Conservation (phyloP, 371 early-diverging fungal genomes). For the Mortierella sp. region DNA sequence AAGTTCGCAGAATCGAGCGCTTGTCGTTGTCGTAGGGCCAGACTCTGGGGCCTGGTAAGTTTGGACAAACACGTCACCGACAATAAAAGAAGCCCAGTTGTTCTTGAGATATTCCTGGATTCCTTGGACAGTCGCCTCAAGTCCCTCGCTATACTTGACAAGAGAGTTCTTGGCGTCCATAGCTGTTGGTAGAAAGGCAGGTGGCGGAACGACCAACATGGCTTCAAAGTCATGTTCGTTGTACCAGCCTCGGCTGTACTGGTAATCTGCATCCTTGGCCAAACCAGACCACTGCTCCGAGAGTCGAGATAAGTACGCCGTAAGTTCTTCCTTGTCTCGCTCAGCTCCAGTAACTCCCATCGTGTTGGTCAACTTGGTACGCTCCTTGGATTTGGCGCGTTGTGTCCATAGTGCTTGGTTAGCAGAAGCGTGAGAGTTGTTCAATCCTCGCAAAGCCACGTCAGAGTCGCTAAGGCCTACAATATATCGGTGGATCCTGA, state of each 20-base stretch:
- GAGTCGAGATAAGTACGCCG: slow-evolving; percentile 38
- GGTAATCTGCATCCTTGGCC: slow-evolving; percentile 50
- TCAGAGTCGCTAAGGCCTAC: slow-evolving; percentile 79
- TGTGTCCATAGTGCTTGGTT: slow-evolving; percentile 51
- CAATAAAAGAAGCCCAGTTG: slow-evolving; percentile 58
- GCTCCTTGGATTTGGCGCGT: slow-evolving; percentile 39
- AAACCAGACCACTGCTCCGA: slow-evolving; percentile 55
- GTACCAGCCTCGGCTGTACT: slow-evolving; percentile 67
- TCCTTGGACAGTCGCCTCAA: slow-evolving; percentile 30
- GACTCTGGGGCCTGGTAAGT: slow-evolving; percentile 45
- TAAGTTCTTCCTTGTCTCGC: slow-evolving; percentile 31
- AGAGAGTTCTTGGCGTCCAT: slow-evolving; percentile 55
- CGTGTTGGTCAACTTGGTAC: slow-evolving; percentile 14
- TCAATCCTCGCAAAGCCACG: slow-evolving; percentile 66
- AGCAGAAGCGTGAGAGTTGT: slow-evolving; percentile 47
- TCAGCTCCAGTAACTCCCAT: slow-evolving; percentile 2
- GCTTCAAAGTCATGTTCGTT: slow-evolving; percentile 63
- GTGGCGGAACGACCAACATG: slow-evolving; percentile 48
- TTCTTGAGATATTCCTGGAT: slow-evolving; percentile 41
- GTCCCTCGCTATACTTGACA: slow-evolving; percentile 41
- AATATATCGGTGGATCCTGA: slow-evolving; percentile 74
- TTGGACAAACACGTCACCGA: slow-evolving; percentile 53
- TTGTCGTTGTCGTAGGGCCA: slow-evolving; percentile 24
- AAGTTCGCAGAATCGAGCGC: slow-evolving; percentile 59
- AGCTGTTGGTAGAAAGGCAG: slow-evolving; percentile 45